Evolutionary conservation across 2,329 filamentous ascomycete genomes (phyloP).

Genomic region (Diaporthe ilicicola): DNA sequence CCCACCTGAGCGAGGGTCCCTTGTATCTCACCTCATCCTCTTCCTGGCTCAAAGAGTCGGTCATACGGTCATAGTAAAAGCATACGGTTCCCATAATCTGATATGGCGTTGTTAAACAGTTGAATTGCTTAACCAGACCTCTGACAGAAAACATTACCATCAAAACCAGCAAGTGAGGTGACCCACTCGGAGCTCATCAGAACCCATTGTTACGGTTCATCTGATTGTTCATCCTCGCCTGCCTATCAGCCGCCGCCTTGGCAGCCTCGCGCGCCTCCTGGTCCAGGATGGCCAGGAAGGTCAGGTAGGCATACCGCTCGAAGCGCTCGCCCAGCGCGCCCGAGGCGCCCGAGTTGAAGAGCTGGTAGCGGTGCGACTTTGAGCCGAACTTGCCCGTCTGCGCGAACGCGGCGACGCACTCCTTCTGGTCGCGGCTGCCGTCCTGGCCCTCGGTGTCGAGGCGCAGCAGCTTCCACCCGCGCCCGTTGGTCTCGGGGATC

Average conservation of each 20-base stretch:
- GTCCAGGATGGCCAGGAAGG: background rate
- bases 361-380: conserved; percentile 16
- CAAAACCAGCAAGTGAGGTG: background rate
- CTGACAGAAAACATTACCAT: background rate
- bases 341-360: background rate
- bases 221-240: background rate
- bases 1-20: too few species aligned
- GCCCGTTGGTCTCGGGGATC: background rate
- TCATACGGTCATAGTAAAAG: too few species aligned
- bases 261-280: conserved; percentile 12
- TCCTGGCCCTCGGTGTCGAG: conserved; percentile 12
- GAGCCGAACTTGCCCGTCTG: conserved; percentile 13
- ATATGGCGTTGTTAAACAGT: background rate
- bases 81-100: too few species aligned
- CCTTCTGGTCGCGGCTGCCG: conserved; percentile 11
- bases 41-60: background rate
- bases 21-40: too few species aligned
- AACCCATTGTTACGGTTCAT: background rate
- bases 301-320: background rate
- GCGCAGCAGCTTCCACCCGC: conserved; percentile 12
- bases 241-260: background rate
- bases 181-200: background rate
- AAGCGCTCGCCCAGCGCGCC: conserved; percentile 3
- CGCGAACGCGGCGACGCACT: conserved; percentile 8
- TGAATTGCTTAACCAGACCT: background rate